A percentile compares a stretch with the other conserved stretches of the same genome.
Conservation (phyloP, 495 filamentous ascomycete species). For the Penicillium crystallinum region DNA sequence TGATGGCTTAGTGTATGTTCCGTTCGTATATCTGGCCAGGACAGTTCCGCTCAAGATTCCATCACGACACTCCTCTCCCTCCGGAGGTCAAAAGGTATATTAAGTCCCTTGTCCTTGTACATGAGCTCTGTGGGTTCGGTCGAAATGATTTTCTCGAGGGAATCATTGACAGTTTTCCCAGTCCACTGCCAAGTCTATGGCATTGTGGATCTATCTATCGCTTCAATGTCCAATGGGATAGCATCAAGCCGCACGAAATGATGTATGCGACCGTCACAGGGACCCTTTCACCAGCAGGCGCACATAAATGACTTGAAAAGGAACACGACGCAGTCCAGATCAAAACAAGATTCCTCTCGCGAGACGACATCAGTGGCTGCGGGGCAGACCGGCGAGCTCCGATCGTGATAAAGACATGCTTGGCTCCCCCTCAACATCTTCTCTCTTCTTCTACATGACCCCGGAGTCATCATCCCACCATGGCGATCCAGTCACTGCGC, state of each 20-base stretch:
- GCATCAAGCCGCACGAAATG: neutral
- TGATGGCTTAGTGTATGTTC: too few species aligned
- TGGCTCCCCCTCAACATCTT: neutral
- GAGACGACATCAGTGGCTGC: slow-evolving; percentile 1
- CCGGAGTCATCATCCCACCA: slow-evolving; percentile 6
- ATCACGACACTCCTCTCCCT: too few species aligned
- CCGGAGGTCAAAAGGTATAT: too few species aligned
- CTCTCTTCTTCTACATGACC: neutral
- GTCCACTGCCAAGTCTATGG: neutral
- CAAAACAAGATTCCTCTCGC: neutral
- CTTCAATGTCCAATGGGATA: neutral
- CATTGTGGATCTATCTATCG: neutral
- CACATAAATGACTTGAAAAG: neutral
- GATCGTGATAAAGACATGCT: neutral
- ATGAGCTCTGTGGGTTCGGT: too few species aligned
- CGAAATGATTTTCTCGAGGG: too few species aligned
- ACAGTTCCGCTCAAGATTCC: too few species aligned
- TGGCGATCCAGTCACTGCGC: slow-evolving; percentile 28
- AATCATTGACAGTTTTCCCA: too few species aligned
- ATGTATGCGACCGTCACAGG: neutral
- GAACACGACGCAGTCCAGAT: neutral
- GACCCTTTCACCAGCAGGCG: neutral
- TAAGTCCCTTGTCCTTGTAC: too few species aligned
- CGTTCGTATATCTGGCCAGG: too few species aligned
- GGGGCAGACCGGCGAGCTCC: slow-evolving; percentile 2